A percentile compares a stretch with the other conserved stretches of the same genome.
Evolutionary conservation across 768 basidiomycete genomes (phyloP).

Genomic region (Mrakia gelida): DNA sequence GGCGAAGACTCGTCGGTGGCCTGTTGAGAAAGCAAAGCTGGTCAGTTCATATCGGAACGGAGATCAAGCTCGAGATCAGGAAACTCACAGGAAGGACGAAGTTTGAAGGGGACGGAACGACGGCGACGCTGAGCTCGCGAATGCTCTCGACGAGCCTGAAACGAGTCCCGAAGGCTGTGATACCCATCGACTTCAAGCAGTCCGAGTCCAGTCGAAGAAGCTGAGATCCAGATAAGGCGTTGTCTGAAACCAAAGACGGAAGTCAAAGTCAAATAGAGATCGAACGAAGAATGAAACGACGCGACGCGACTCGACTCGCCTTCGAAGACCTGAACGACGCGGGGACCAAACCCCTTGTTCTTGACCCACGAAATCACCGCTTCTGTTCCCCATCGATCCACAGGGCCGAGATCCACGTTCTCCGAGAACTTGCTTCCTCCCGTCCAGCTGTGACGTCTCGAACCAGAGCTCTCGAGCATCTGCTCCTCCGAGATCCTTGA

Average conservation of each 20-base stretch:
- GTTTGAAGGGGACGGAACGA: background rate
- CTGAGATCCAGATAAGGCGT: background rate
- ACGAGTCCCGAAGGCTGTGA: background rate
- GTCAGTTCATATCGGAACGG: no score
- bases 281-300: background rate
- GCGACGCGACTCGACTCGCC: background rate
- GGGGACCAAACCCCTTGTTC: background rate
- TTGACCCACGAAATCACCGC: background rate
- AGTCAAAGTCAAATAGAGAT: background rate
- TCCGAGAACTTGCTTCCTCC: background rate
- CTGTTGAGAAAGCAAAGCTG: background rate
- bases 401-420: background rate
- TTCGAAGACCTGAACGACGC: background rate
- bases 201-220: background rate
- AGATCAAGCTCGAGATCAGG: background rate
- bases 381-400: background rate
- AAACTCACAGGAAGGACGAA: background rate
- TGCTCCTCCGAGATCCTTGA: background rate
- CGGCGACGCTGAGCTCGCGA: background rate
- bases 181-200: background rate
- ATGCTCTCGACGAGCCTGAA: background rate
- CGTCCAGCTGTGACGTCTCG: background rate
- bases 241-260: background rate
- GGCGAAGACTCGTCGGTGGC: background rate
- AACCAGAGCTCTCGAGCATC: background rate